Conservation (phyloP, 179 eudicot genomes). For the Spergularia azorica region DNA sequence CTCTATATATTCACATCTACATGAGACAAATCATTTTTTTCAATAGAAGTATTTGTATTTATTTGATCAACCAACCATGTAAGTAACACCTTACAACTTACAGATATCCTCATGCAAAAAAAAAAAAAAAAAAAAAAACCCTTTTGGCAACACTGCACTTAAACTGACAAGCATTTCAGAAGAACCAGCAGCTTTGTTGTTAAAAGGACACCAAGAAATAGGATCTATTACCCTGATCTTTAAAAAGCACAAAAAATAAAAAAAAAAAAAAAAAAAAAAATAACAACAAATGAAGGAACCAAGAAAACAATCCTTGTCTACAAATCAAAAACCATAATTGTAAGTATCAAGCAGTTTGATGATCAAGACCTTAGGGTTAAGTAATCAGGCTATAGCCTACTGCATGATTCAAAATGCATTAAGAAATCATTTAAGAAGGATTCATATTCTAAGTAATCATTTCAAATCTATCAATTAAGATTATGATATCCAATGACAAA, state of each 20-base stretch:
- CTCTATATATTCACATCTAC: background rate
- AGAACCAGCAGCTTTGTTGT: background rate
- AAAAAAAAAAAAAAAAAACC: background rate
- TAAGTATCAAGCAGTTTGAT: background rate
- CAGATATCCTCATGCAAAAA: background rate
- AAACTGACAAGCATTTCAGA: background rate
- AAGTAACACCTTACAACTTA: no score
- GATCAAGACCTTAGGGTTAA: background rate
- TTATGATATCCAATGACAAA: no score
- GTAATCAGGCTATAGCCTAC: background rate
- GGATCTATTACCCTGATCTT: no score
- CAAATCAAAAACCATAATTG: background rate
- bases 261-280: background rate
- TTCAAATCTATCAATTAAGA: no score
- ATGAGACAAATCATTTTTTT: background rate
- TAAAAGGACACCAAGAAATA: no score
- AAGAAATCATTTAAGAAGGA: no score
- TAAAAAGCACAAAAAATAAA: background rate
- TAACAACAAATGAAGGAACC: background rate
- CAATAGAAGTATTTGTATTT: background rate
- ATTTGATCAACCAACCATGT: no score
- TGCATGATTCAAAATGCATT: background rate
- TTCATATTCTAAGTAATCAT: no score
- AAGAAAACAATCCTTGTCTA: background rate
- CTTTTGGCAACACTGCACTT: background rate